Conservation (phyloP, 257 asterid genomes). For the Capsicum rhomboideum region DNA sequence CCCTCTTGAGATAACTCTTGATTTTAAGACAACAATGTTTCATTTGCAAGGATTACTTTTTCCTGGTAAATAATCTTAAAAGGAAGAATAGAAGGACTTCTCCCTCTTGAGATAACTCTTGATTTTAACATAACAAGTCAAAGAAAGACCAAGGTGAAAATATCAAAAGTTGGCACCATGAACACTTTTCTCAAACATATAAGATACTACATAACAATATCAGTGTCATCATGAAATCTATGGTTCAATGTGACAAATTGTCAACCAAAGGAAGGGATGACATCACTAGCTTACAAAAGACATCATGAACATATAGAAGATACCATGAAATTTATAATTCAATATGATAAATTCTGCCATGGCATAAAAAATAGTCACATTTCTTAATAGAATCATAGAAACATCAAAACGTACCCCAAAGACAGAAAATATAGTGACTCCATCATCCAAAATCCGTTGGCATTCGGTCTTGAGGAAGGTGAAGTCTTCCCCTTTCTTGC, state of each 20-base stretch:
- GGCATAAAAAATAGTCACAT: background rate
- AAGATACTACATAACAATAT: background rate
- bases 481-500: slow-evolving; percentile 79
- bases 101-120: background rate
- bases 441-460: slow-evolving; percentile 61
- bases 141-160: background rate
- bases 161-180: background rate
- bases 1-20: background rate
- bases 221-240: background rate
- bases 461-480: slow-evolving; percentile 66
- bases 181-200: background rate
- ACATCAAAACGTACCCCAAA: slow-evolving; percentile 44
- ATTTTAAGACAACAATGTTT: background rate
- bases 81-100: background rate
- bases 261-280: background rate
- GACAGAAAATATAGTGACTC: slow-evolving; percentile 56
- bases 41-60: background rate
- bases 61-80: background rate
- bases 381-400: background rate
- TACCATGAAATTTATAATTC: background rate
- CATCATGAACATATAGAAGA: background rate
- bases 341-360: background rate
- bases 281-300: background rate
- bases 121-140: background rate
- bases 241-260: background rate